Percentiles rank a stretch among this genome's conserved stretches.
Conservation (phyloP, 2,329 filamentous ascomycete species). For the Alternaria conjuncta region DNA sequence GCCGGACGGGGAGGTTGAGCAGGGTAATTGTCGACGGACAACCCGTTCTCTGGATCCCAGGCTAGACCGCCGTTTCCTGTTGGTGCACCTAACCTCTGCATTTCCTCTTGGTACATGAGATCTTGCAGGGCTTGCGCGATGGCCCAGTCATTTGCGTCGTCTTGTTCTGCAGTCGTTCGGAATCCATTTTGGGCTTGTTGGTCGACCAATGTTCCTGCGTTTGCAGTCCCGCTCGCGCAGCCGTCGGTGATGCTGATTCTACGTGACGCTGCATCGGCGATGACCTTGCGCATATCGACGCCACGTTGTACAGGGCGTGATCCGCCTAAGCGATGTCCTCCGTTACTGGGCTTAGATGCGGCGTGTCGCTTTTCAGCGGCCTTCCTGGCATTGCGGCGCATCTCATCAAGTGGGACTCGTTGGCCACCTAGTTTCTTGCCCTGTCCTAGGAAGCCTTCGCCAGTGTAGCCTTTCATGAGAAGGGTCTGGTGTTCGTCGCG, state of each 20-base stretch:
- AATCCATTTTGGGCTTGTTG: constrained; percentile 75
- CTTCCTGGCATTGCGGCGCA: constrained; percentile 73
- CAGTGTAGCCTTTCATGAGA: constrained; percentile 81
- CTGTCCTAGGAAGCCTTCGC: constrained; percentile 82
- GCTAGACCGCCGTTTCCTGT: constrained; percentile 43
- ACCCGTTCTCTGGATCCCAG: constrained; percentile 46
- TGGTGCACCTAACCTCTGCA: constrained; percentile 50
- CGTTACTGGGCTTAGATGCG: constrained; percentile 67
- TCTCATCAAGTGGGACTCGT: constrained; percentile 69
- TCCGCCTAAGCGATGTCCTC: constrained; percentile 77
- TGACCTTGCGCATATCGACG: constrained; percentile 73
- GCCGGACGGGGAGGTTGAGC: background rate
- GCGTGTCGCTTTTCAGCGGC: constrained; percentile 74
- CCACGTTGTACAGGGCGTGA: constrained; percentile 59
- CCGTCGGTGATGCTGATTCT: constrained; percentile 72
- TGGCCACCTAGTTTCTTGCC: constrained; percentile 73
- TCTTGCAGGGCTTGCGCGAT: constrained; percentile 88
- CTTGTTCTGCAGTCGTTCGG: constrained; percentile 82
- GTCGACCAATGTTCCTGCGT: constrained; percentile 69
- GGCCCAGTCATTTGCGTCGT: constrained; percentile 85
- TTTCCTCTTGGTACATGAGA: constrained; percentile 79
- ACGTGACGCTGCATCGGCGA: constrained; percentile 71
- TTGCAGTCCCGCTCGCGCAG: constrained; percentile 75
- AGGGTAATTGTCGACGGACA: constrained; percentile 51
- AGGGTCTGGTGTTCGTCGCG: constrained; percentile 84